A percentile compares a stretch with the other conserved stretches of the same genome.
These are phyloP conservation scores for Phaseolus coccineus DNA, from an alignment of 331 rosid genomes.

Conservation along the genomic window DNA sequence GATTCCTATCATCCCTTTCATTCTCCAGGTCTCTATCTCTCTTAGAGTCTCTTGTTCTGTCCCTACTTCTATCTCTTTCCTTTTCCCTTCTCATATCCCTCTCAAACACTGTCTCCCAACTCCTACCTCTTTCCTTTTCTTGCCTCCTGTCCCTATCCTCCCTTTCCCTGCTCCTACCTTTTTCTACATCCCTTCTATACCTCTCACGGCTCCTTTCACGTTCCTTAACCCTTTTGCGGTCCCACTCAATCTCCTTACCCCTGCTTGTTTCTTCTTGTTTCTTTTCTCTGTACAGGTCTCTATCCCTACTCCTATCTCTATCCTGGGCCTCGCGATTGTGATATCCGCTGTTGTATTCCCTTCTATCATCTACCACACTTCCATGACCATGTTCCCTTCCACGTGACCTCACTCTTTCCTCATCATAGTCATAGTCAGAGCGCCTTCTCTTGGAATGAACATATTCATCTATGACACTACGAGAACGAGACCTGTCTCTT, in stretches of 20 bases:
- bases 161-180: slow-evolving; percentile 58
- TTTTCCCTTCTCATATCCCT: slow-evolving; percentile 53
- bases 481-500: slow-evolving; percentile 68
- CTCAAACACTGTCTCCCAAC: slow-evolving; percentile 56
- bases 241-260: slow-evolving; percentile 66
- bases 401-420: slow-evolving; percentile 48
- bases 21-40: slow-evolving; percentile 59
- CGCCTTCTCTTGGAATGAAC: slow-evolving; percentile 54
- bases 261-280: slow-evolving; percentile 54
- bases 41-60: slow-evolving; percentile 51
- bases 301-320: slow-evolving; percentile 59
- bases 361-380: slow-evolving; percentile 55
- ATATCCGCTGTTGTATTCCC: slow-evolving; percentile 50
- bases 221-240: slow-evolving; percentile 54
- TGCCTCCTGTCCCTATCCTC: slow-evolving; percentile 60
- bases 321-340: slow-evolving; percentile 53
- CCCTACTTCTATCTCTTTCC: slow-evolving; percentile 60
- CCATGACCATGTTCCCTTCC: slow-evolving; percentile 46
- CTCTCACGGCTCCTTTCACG: slow-evolving; percentile 53
- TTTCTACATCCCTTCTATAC: slow-evolving; percentile 55
- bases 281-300: slow-evolving; percentile 59
- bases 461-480: slow-evolving; percentile 69
- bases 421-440: slow-evolving; percentile 48
- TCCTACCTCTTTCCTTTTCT: slow-evolving; percentile 56
- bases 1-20: slow-evolving; percentile 57